phyloP scores from a whole-genome alignment of 2,329 filamentous ascomycete species.

The Nannizziopsis arthrosporioides region DNA sequence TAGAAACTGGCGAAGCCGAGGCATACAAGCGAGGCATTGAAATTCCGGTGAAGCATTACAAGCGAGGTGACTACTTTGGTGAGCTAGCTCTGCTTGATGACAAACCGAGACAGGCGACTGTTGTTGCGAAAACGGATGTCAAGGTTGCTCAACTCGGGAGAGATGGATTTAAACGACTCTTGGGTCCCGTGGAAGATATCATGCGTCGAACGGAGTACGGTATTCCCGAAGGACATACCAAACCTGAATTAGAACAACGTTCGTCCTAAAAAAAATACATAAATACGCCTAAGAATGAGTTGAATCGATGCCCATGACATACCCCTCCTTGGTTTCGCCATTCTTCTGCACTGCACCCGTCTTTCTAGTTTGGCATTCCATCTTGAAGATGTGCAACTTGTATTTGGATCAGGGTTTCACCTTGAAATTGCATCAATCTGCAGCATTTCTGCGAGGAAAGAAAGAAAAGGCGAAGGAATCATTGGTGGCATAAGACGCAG shows the following conservation, averaged over 20 bases:
- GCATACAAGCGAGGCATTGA: slow-evolving; percentile 67
- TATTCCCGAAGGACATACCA: slow-evolving; percentile 1
- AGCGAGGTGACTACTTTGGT: slow-evolving; percentile 92
- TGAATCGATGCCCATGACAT: background rate
- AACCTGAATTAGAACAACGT: background rate
- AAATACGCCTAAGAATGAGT: background rate
- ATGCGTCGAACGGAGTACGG: slow-evolving; percentile 57
- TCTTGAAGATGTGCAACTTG: too few relatives aligned
- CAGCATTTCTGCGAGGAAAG: too few relatives aligned
- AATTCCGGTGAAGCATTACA: slow-evolving; percentile 65
- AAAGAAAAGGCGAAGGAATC: too few relatives aligned
- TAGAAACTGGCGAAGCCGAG: slow-evolving; percentile 77
- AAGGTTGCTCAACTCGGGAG: slow-evolving; percentile 90
- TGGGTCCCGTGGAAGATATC: slow-evolving; percentile 88
- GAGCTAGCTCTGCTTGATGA: slow-evolving; percentile 90
- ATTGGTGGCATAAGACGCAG: too few relatives aligned
- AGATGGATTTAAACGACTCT: slow-evolving; percentile 82
- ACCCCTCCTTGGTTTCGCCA: background rate
- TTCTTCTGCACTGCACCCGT: background rate
- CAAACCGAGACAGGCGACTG: slow-evolving; percentile 78
- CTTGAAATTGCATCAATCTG: too few relatives aligned
- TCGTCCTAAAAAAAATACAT: background rate
- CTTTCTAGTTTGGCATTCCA: background rate
- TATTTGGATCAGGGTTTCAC: too few relatives aligned
- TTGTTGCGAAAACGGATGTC: slow-evolving; percentile 72